These are phyloP conservation scores for Rhododendron griersonianum DNA, from an alignment of 148 eudicot genomes.

Conservation along the genomic window DNA sequence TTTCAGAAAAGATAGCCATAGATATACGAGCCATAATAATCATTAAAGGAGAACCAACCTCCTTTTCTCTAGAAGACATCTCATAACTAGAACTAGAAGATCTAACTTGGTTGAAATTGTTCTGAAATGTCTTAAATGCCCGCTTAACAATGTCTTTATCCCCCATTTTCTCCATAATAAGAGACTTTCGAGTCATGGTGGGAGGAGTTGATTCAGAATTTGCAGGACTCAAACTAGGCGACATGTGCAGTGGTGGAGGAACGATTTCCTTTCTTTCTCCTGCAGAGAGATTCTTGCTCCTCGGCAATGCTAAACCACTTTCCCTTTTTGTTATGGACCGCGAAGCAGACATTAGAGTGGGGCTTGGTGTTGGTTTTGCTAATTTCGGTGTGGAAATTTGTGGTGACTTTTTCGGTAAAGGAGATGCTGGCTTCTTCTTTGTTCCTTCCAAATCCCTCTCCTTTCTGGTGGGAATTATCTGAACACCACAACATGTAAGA, in stretches of 20 bases:
- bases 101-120: slow-evolving; percentile 29
- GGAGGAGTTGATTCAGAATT: slow-evolving; percentile 34
- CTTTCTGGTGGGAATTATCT: slow-evolving; percentile 43
- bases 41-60: slow-evolving; percentile 32
- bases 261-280: slow-evolving; percentile 41
- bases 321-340: slow-evolving; percentile 36
- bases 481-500: slow-evolving; percentile 16
- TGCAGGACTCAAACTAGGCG: slow-evolving; percentile 50
- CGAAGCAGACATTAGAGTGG: slow-evolving; percentile 29
- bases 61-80: slow-evolving; percentile 27
- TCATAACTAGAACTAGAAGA: slow-evolving; percentile 29
- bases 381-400: slow-evolving; percentile 36
- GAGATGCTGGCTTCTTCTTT: slow-evolving; percentile 47
- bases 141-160: slow-evolving; percentile 93
- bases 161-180: slow-evolving; percentile 94
- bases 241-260: slow-evolving; percentile 72
- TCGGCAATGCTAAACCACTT: slow-evolving; percentile 29
- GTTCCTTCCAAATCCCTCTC: slow-evolving; percentile 18
- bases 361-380: slow-evolving; percentile 33
- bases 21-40: neutral
- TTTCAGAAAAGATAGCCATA: neutral
- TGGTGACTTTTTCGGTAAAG: slow-evolving; percentile 37
- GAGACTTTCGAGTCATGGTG: slow-evolving; percentile 51
- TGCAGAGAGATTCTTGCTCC: slow-evolving; percentile 32
- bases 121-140: slow-evolving; percentile 79